Evolutionary conservation across 441 rosid genomes (phyloP).

Genomic region (Brassica hybrid): DNA sequence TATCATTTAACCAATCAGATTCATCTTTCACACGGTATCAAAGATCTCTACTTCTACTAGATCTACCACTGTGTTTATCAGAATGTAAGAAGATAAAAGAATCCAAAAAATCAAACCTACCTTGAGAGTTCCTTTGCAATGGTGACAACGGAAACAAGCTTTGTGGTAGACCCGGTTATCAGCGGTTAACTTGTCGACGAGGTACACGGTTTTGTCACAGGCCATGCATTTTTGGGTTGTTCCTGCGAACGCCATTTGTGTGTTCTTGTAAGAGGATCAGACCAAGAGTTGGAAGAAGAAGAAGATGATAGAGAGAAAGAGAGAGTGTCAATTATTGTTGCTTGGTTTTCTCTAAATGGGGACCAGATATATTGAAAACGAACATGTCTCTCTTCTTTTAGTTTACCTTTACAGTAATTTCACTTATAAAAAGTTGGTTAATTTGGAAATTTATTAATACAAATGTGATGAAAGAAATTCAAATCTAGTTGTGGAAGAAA

Average conservation of each 20-base stretch:
- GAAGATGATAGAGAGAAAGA: conserved; percentile 29
- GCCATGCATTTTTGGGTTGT: conserved; percentile 99
- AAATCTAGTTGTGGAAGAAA: not conserved
- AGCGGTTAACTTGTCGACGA: conserved; percentile 93
- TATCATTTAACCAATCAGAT: too few species aligned
- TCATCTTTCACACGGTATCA: not conserved
- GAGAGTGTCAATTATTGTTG: conserved; percentile 46
- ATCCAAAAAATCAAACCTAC: conserved; percentile 45
- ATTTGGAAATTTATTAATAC: not conserved
- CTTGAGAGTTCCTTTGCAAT: conserved; percentile 99
- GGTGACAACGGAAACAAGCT: conserved; percentile 99
- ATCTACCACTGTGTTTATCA: too few species aligned
- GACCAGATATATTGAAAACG: conserved; percentile 35
- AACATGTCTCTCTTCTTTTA: conserved; percentile 31
- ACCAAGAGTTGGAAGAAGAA: not conserved
- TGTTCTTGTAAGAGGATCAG: conserved; percentile 1
- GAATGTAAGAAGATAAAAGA: too few species aligned
- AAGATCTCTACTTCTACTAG: conserved; percentile 8
- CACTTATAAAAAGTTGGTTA: not conserved
- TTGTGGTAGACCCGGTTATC: conserved; percentile 91
- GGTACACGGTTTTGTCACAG: conserved; percentile 93
- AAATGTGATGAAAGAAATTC: not conserved
- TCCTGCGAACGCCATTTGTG: conserved; percentile 93
- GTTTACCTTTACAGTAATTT: not conserved
- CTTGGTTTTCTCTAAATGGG: conserved; percentile 31